Conservation (phyloP, 257 asterid genomes). For the Leptodermis oblonga region DNA sequence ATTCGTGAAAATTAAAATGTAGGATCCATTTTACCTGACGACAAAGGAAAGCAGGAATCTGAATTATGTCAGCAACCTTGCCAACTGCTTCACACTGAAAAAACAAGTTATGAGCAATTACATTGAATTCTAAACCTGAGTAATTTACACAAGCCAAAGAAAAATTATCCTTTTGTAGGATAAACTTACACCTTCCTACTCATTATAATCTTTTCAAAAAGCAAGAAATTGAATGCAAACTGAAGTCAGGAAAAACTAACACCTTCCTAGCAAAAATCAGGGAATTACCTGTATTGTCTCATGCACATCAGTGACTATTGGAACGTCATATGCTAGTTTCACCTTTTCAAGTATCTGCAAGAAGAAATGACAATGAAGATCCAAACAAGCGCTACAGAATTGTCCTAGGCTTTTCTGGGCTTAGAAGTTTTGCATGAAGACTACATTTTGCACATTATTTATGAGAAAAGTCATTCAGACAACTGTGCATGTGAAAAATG, state of each 20-base stretch:
- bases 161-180: not conserved
- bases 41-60: conserved; percentile 97
- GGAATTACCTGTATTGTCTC: conserved; percentile 61
- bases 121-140: not conserved
- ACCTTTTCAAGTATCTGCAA: conserved; percentile 85
- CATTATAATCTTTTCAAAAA: not conserved
- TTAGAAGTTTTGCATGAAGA: no score
- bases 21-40: conserved; percentile 57
- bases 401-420: not conserved
- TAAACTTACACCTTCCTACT: not conserved
- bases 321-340: conserved; percentile 62
- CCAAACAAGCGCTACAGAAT: not conserved
- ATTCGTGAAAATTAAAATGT: conserved; percentile 2
- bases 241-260: not conserved
- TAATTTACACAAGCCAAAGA: not conserved
- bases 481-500: no score
- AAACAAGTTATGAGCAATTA: not conserved
- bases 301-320: conserved; percentile 78
- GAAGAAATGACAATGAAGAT: not conserved
- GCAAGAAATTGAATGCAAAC: not conserved
- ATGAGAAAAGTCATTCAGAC: no score
- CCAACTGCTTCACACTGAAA: conserved; percentile 96
- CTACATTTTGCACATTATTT: no score
- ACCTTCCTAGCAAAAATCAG: no score
- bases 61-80: conserved; percentile 89